Evolutionary conservation across 495 filamentous ascomycete genomes (phyloP).

Genomic region (Opeltia flavorubescens): DNA sequence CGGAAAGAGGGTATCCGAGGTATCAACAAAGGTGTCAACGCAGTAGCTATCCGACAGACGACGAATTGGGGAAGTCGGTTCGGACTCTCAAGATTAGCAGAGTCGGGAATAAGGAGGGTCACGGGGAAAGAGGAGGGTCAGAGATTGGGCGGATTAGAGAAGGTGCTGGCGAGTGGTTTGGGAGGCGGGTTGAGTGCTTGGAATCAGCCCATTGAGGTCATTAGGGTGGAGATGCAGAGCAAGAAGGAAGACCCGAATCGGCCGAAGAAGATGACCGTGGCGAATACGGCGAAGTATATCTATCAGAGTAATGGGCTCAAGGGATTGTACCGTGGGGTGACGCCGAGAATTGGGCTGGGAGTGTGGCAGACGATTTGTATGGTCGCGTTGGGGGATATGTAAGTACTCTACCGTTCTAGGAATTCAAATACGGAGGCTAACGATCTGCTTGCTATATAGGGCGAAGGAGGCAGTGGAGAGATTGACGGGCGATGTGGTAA

Average conservation of each 20-base stretch:
- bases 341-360: slow-evolving; percentile 83
- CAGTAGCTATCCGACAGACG: slow-evolving; percentile 95
- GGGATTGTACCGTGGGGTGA: slow-evolving; percentile 91
- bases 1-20: slow-evolving; percentile 84
- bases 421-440: slow-evolving; percentile 4
- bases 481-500: slow-evolving; percentile 49
- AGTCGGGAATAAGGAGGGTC: slow-evolving; percentile 67
- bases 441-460: slow-evolving; percentile 41
- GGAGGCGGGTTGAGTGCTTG: slow-evolving; percentile 92
- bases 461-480: slow-evolving; percentile 96
- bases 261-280: slow-evolving; percentile 95
- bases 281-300: slow-evolving; percentile 84
- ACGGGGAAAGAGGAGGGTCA: slow-evolving; percentile 70
- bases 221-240: slow-evolving; percentile 99
- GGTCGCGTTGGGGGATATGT: slow-evolving; percentile 99
- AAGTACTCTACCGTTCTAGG: slow-evolving; percentile 30
- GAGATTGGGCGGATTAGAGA: slow-evolving; percentile 66
- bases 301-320: slow-evolving; percentile 77
- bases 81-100: slow-evolving; percentile 78
- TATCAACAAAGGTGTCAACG: slow-evolving; percentile 97
- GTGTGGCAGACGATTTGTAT: slow-evolving; percentile 99
- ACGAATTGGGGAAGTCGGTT: slow-evolving; percentile 98
- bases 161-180: slow-evolving; percentile 74
- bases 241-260: slow-evolving; percentile 96
- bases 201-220: slow-evolving; percentile 99